phyloP scores from a whole-genome alignment of 2,329 filamentous ascomycete species.

The Curvularia hawaiiensis region DNA sequence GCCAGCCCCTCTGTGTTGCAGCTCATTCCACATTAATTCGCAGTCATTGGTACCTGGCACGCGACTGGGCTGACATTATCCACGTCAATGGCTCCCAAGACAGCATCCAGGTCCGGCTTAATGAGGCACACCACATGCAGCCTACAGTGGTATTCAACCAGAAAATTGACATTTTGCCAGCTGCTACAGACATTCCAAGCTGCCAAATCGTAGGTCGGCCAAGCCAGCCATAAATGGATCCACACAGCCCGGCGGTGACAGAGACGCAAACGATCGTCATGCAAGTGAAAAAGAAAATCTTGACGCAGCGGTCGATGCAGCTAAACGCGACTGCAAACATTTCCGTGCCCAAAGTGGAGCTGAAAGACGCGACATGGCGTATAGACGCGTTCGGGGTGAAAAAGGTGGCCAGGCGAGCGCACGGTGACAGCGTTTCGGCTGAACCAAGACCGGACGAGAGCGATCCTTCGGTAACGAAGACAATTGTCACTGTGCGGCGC shows the following conservation, averaged over 20 bases:
- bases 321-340: conserved; percentile 20
- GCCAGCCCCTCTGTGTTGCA: conserved; percentile 44
- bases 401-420: conserved; percentile 27
- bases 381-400: conserved; percentile 40
- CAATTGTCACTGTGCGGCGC: background rate
- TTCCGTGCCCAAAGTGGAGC: conserved; percentile 27
- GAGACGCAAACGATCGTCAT: conserved; percentile 28
- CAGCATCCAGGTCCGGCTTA: conserved; percentile 13
- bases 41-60: conserved; percentile 32
- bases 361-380: conserved; percentile 32
- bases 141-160: background rate
- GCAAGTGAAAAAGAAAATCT: conserved; percentile 35
- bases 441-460: conserved; percentile 15
- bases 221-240: background rate
- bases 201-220: background rate
- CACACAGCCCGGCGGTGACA: conserved; percentile 10
- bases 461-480: conserved; percentile 11
- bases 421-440: conserved; percentile 30
- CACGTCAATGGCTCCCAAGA: conserved; percentile 17
- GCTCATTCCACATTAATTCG: conserved; percentile 27
- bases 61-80: conserved; percentile 21
- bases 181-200: background rate
- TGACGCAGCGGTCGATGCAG: conserved; percentile 31
- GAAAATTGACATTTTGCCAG: background rate
- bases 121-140: background rate